Evolutionary conservation across 345 rosid species (phyloP).

Genomic region (Salix caprea): DNA sequence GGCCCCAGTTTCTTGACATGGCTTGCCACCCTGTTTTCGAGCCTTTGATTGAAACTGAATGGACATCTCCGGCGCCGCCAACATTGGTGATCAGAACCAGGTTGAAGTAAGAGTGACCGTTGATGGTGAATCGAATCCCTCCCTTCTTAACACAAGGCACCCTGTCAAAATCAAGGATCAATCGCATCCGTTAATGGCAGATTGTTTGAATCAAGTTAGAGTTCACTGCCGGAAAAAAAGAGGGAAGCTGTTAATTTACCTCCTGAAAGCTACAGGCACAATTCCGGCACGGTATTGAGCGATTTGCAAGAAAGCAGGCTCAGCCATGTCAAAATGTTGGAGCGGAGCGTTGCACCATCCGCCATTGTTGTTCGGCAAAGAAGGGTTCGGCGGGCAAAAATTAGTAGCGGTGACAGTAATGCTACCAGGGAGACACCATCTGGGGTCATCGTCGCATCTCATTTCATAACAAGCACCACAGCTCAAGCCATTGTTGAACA

Average conservation of each 20-base stretch:
- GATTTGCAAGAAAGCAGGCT: conserved; percentile 54
- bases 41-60: conserved; percentile 47
- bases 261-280: conserved; percentile 47
- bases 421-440: conserved; percentile 17
- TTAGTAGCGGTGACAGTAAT: conserved; percentile 24
- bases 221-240: too few species aligned
- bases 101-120: conserved; percentile 53
- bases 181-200: too few species aligned
- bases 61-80: conserved; percentile 56
- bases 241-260: conserved; percentile 13
- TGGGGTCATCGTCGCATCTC: conserved; percentile 19
- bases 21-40: conserved; percentile 52
- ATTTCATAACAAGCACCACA: conserved; percentile 25
- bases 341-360: conserved; percentile 72
- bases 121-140: conserved; percentile 49
- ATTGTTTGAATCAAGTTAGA: too few species aligned
- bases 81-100: conserved; percentile 55
- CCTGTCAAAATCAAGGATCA: conserved; percentile 18
- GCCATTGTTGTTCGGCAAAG: conserved; percentile 47
- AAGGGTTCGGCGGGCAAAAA: conserved; percentile 54
- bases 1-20: conserved; percentile 68
- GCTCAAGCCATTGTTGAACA: conserved; percentile 23
- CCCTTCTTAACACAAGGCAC: conserved; percentile 50
- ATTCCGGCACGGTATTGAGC: conserved; percentile 59
- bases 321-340: conserved; percentile 56